Evolutionary conservation across 106 monocot species (phyloP), one percentile per base, ranked within the genome.

Genomic region (Chionographis japonica): DNA sequence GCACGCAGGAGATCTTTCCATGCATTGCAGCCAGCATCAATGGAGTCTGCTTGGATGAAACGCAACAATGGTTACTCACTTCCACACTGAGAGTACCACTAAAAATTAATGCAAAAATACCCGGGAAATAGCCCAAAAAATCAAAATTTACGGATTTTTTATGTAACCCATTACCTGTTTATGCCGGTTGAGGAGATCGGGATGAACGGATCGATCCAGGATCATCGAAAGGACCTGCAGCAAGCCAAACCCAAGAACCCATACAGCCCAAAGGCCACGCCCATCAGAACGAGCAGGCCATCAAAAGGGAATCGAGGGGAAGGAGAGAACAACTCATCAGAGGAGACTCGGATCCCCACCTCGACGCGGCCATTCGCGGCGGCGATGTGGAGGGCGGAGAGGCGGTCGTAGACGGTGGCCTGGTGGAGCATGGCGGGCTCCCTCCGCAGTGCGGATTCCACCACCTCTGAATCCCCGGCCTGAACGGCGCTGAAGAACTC

Each of bases 21-120:
- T 85, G 97, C 97, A 97, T 97, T 66, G 89, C 87, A 14, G 97
- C 89, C 63, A 97, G 66, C 89, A 97, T 97, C 55, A 97, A 52
- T 17, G 97, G 92, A 78, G 92, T 97, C 97, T 97, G 16, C 68
- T 50, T 52, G 8, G 49, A 66, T 18, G 66, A 54, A 63, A 70
- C 12, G 20, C 20, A 50, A 74, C 37, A 60, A 56, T 39, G 9
- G 4, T 67, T 18, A 50, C 12, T 55, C 2, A 18, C 57, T 52
- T 62, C 18, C 20, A 53, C 15, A 19, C 6, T 17, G 54, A 37
- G 65, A 16, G 54, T 6, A 8, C 9, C 1, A 6, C 37, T 17
- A 60, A 52, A 55, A 5, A 15, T 13, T 69, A 46, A 19, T 50
- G 16, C 13, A 56, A 72, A 35, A 46, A 16, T 4, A 41, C 53